Base-by-base conservation (phyloP, 139 green algal genomes). In the Nannochloris sp. region DNA sequence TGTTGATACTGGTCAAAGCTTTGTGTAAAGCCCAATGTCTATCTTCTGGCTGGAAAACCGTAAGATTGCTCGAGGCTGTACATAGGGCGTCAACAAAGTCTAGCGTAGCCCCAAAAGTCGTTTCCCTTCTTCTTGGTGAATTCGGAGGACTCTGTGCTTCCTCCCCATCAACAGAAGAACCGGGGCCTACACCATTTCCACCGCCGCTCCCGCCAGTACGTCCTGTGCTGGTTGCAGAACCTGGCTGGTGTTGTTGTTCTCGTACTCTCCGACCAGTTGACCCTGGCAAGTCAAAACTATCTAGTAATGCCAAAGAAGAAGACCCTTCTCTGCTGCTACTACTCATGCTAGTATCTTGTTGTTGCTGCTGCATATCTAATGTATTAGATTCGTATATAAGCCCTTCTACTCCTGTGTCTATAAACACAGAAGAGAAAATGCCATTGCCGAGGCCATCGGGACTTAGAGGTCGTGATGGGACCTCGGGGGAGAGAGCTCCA, bases 71-170 rank as follows among this genome's bases (percentile, higher is more conserved):
- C 19, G 79, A 91, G 0, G 91, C 88, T 19, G 95, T 83, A 65
- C 90, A 97, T 23, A 98, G 83, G 2, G 92, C 87, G 27, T 97
- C 87, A 3, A 97, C 76, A 67, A 97, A 96, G 72, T 98, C 93
- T n/a, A 97, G 78, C 0, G 89, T 97, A 23, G 92, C 90, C 1
- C 82, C 84, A 79, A 95, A 89, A n/a, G 85, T 93, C 51, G 85
- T 87, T 51, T 89, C 76, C 27, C 89, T 72, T 64, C 88, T 61
- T 39, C 81, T 73, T 7, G 85, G 85, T 9, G 79, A 88, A 61
- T 82, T 80, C 10, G 81, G 77, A n/a, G 73, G 73, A 39, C 42
- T 51, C 42, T 27, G 19, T 19, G 42, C 19, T 19, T 51, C 42
- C 42, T 51, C 42, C 42, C 19, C 19, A 19, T 19, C 42, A 19